Evolutionary conservation across 768 basidiomycete genomes (phyloP).

Genomic region (Hortiboletus flavorubellus): DNA sequence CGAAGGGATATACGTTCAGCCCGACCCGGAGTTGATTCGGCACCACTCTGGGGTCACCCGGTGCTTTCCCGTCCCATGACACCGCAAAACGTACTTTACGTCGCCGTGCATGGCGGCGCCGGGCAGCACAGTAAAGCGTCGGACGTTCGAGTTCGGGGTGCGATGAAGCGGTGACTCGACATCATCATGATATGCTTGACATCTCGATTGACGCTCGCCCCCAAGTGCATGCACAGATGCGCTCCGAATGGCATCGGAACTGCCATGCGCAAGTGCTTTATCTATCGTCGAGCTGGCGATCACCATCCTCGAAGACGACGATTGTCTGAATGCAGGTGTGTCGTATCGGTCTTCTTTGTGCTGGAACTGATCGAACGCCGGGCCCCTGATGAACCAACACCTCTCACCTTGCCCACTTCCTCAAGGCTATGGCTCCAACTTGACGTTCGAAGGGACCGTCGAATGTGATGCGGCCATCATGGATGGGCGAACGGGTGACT

Average conservation of each 20-base stretch:
- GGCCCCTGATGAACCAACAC: background rate
- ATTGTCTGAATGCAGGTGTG: slow-evolving; percentile 65
- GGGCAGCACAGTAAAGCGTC: slow-evolving; percentile 52
- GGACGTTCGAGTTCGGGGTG: slow-evolving; percentile 53
- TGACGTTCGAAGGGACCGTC: slow-evolving; percentile 68
- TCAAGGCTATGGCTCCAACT: slow-evolving; percentile 72
- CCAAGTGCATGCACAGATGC: slow-evolving; percentile 53
- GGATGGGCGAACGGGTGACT: slow-evolving; percentile 45
- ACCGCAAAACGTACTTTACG: slow-evolving; percentile 31
- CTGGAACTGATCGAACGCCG: background rate
- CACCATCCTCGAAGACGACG: slow-evolving; percentile 59
- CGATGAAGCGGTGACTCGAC: slow-evolving; percentile 50
- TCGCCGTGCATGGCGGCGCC: slow-evolving; percentile 79
- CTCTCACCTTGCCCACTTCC: background rate
- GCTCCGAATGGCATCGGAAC: slow-evolving; percentile 22
- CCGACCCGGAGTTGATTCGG: background rate
- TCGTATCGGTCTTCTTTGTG: background rate
- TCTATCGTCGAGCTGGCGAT: slow-evolving; percentile 55
- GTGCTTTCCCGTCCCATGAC: slow-evolving; percentile 4
- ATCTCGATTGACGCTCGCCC: background rate
- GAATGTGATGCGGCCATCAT: slow-evolving; percentile 84
- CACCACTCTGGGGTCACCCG: background rate
- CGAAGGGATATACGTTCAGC: too few species aligned
- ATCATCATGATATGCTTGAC: background rate
- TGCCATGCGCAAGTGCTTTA: slow-evolving; percentile 31